phyloP scores from a whole-genome alignment of 352 stramenopile species.

The Elongisporangium undulatum region DNA sequence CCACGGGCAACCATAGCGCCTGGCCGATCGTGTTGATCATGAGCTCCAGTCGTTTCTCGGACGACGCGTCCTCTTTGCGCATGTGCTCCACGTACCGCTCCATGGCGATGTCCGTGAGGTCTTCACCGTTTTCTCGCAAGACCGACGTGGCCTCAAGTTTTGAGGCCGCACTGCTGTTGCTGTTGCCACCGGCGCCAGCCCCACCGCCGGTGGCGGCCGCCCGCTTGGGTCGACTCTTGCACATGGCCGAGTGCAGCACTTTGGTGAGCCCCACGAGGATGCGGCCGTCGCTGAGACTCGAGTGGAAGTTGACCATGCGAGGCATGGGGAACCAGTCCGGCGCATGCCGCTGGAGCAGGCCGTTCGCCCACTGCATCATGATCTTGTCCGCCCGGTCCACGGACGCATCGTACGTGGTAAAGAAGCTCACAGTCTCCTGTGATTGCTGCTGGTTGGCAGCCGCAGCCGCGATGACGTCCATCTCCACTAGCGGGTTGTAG shows the following conservation, averaged over 20 bases:
- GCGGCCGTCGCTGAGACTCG: slow-evolving; percentile 58
- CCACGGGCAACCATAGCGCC: slow-evolving; percentile 63
- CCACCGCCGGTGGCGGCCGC: slow-evolving; percentile 8
- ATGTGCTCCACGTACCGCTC: slow-evolving; percentile 73
- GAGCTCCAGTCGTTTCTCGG: slow-evolving; percentile 59
- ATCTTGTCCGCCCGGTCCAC: slow-evolving; percentile 66
- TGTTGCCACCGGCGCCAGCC: neutral
- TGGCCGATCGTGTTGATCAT: slow-evolving; percentile 70
- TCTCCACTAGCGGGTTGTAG: slow-evolving; percentile 57
- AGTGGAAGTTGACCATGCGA: slow-evolving; percentile 63
- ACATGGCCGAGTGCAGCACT: slow-evolving; percentile 63
- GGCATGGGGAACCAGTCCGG: slow-evolving; percentile 44
- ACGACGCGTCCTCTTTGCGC: slow-evolving; percentile 25
- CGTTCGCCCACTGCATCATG: slow-evolving; percentile 74
- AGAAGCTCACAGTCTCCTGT: slow-evolving; percentile 9
- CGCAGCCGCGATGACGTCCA: slow-evolving; percentile 7
- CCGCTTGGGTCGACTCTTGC: slow-evolving; percentile 32
- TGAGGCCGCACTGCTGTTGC: slow-evolving; percentile 9
- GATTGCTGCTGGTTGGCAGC: slow-evolving; percentile 1
- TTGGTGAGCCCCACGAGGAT: slow-evolving; percentile 55
- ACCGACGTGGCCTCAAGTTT: slow-evolving; percentile 57
- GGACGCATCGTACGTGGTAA: slow-evolving; percentile 37
- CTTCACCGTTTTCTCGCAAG: slow-evolving; percentile 70
- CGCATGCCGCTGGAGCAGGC: slow-evolving; percentile 35
- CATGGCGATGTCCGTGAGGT: slow-evolving; percentile 75